phyloP scores from a whole-genome alignment of 331 rosid species.

The Ulmus americana region DNA sequence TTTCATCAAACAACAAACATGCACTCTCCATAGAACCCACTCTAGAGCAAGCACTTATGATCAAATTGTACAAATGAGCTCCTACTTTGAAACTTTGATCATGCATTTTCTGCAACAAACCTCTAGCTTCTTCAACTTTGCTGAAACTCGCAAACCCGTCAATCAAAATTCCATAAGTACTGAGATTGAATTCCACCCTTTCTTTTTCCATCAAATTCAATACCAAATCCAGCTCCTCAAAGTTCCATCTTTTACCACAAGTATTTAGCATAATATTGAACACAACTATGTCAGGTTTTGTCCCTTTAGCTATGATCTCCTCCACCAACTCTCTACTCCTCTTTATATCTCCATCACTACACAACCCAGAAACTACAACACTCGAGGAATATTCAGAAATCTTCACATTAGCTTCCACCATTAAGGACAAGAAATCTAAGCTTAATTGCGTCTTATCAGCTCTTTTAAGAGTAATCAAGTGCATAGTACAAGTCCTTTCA shows the following conservation, averaged over 20 bases:
- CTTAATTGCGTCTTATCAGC: constrained; percentile 11
- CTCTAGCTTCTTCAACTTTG: constrained; percentile 17
- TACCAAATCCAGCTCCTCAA: constrained; percentile 28
- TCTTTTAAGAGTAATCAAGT: constrained; percentile 30
- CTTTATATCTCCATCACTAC: constrained; percentile 22
- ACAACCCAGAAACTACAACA: constrained; percentile 26
- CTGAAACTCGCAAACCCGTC: constrained; percentile 36
- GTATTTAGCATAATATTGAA: constrained; percentile 29
- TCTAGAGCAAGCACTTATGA: constrained; percentile 15
- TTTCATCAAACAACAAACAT: constrained; percentile 20
- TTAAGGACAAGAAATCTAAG: constrained; percentile 23
- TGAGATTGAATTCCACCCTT: constrained; percentile 19
- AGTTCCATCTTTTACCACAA: constrained; percentile 35
- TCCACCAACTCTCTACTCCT: constrained; percentile 34
- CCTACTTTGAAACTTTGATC: constrained; percentile 23
- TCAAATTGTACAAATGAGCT: constrained; percentile 26
- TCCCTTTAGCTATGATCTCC: constrained; percentile 25
- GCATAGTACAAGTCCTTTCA: constrained; percentile 34
- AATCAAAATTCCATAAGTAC: constrained; percentile 21
- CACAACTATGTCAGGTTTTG: constrained; percentile 28
- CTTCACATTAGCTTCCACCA: constrained; percentile 22
- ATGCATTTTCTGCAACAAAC: constrained; percentile 30
- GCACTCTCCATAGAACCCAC: constrained; percentile 20
- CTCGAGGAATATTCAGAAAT: constrained; percentile 35
- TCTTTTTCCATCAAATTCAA: constrained; percentile 33